phyloP scores from a whole-genome alignment of 2,329 filamentous ascomycete species.

The Colletotrichum tropicicola region DNA sequence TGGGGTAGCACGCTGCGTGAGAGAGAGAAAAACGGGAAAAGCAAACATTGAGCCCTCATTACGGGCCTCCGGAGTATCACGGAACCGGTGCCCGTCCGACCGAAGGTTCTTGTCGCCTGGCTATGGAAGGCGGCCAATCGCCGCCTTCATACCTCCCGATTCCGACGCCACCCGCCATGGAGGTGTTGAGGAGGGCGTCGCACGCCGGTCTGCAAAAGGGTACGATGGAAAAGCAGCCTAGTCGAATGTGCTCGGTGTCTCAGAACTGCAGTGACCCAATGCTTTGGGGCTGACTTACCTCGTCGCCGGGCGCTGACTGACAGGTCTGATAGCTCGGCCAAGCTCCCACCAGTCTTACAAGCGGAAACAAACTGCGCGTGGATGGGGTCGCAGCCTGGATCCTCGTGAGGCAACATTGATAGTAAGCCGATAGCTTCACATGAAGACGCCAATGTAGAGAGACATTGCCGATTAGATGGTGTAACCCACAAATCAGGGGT shows the following conservation, averaged over 20 bases:
- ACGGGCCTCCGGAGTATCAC: not conserved
- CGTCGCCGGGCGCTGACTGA: not conserved
- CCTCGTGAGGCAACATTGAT: not conserved
- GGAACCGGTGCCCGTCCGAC: not conserved
- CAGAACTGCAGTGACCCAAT: not conserved
- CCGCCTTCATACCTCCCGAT: not conserved
- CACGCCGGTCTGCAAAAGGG: not conserved
- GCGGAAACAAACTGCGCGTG: too few relatives aligned
- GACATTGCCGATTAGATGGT: conserved; percentile 2
- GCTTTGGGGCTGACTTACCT: not conserved
- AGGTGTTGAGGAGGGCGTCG: not conserved
- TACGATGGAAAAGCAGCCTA: not conserved
- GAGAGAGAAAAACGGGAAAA: not conserved
- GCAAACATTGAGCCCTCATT: not conserved
- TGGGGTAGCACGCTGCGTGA: not conserved
- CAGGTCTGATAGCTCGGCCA: not conserved
- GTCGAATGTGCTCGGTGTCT: not conserved
- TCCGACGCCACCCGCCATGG: too few relatives aligned
- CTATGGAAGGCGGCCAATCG: too few relatives aligned
- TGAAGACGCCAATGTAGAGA: conserved; percentile 1
- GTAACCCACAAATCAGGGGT: conserved; percentile 4
- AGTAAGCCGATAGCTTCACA: conserved; percentile 4
- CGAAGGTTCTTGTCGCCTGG: not conserved
- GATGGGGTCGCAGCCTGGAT: too few relatives aligned
- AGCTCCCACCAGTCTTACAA: too few relatives aligned